A percentile compares a stretch with the other conserved stretches of the same genome.
phyloP scores from a whole-genome alignment of 2,329 filamentous ascomycete genomes.

The Colletotrichum limetticola region DNA sequence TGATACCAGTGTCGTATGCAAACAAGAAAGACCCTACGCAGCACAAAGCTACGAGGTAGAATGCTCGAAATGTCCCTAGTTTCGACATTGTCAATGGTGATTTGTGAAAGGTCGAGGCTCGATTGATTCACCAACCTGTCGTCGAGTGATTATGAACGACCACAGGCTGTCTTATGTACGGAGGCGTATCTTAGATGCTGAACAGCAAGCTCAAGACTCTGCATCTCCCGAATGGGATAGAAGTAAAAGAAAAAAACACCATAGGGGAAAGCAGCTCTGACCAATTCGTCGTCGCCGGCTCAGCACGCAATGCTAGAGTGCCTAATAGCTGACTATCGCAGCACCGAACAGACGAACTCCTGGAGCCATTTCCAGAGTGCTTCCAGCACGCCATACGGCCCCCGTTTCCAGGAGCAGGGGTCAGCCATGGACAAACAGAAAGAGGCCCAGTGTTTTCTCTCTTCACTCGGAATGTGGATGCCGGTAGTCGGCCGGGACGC shows the following conservation, averaged over 20 bases:
- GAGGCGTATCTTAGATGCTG: too few relatives aligned
- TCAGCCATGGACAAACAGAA: background rate
- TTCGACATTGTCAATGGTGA: constrained; percentile 8
- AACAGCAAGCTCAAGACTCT: background rate
- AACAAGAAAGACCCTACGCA: constrained; percentile 52
- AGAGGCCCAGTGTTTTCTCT: background rate
- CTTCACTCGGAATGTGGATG: background rate
- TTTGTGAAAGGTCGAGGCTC: background rate
- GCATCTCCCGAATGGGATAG: background rate
- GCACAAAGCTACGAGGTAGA: constrained; percentile 50
- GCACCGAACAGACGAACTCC: background rate
- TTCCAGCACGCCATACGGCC: constrained; percentile 19
- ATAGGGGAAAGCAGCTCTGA: too few relatives aligned
- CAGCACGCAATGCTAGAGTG: constrained; percentile 8
- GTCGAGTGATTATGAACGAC: too few relatives aligned
- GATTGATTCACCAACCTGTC: too few relatives aligned
- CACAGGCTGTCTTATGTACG: too few relatives aligned
- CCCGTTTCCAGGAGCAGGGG: background rate
- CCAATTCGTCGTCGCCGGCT: background rate
- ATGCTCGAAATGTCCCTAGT: constrained; percentile 49
- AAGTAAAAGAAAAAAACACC: too few relatives aligned
- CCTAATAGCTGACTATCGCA: background rate
- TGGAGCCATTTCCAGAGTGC: background rate
- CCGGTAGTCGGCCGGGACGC: constrained; percentile 26
- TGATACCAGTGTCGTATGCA: constrained; percentile 55